Evolutionary conservation across 805 yeast genomes (phyloP), one percentile per base, ranked within the genome.

Genomic region (Candida hungchunana): DNA sequence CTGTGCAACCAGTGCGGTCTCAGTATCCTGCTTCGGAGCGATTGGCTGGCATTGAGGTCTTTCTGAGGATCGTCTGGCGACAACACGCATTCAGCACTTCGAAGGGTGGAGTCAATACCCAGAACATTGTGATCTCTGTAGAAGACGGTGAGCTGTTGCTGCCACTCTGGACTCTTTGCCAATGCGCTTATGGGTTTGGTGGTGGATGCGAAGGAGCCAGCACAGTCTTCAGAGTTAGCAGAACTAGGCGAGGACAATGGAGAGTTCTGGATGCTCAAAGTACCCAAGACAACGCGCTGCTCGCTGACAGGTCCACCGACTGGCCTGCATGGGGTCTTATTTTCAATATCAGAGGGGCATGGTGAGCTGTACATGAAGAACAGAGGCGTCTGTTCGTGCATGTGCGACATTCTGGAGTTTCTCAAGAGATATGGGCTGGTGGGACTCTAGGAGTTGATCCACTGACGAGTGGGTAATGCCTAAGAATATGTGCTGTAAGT

Each of bases 1-100:
- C 27, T 37, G 5, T 32, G 42, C 16, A 37, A 29, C 45, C 45
- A 42, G 20, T 34, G 41, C 3, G 29, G 20, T 14, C 33, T 30
- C 5, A 10, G 18, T 14, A 14, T 16, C 18, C 16, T 24, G 26
- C 14, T 24, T 8, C 14, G n/a, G 26, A 24, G n/a, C n/a, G n/a
- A n/a, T n/a, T n/a, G n/a, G n/a, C n/a, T n/a, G n/a, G n/a, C n/a
- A n/a, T n/a, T n/a, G n/a, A n/a, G n/a, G n/a, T n/a, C n/a, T n/a
- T n/a, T n/a, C n/a, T n/a, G n/a, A n/a, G n/a, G 26, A 24, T n/a
- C 26, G n/a, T 24, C 26, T 11, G 26, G 11, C 18, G 14, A 26
- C 14, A 17, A 26, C 19, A 7, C 21, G 7, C 22, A 29, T 5
- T 18, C 29, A 19, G 25, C 18, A 18, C 37, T 34, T 7, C 29